A percentile compares a stretch with the other conserved stretches of the same genome.
Evolutionary conservation across 1,284 basidiomycete species (phyloP).

Genomic region (Ceratobasidium sp.): DNA sequence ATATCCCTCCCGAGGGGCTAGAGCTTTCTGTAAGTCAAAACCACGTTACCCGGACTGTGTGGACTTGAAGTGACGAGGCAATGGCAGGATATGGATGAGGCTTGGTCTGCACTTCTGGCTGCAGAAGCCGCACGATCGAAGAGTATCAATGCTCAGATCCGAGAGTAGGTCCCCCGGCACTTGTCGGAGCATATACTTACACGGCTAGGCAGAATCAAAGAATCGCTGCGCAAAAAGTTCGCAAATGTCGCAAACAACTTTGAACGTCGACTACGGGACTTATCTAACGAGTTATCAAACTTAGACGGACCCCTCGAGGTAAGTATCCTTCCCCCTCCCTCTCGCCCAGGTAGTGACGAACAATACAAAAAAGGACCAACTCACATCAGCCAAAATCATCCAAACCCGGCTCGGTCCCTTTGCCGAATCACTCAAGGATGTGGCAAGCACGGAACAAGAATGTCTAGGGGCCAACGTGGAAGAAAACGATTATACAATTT

Average conservation of each 20-base stretch:
- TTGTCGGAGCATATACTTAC: conserved; percentile 1
- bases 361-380: conserved; percentile 57
- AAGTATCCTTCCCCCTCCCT: conserved; percentile 42
- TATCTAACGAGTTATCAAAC: conserved; percentile 76
- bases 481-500: conserved; percentile 95
- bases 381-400: conserved; percentile 60
- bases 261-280: conserved; percentile 69
- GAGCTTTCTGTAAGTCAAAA: conserved; percentile 60
- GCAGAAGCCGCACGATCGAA: conserved; percentile 81
- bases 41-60: no score
- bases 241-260: conserved; percentile 85
- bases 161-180: conserved; percentile 67
- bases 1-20: conserved; percentile 77
- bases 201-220: conserved; percentile 69
- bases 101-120: conserved; percentile 75
- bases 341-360: not conserved
- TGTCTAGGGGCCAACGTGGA: conserved; percentile 92
- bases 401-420: conserved; percentile 69
- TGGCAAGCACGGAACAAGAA: conserved; percentile 70
- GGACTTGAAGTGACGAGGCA: no score
- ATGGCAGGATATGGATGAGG: conserved; percentile 71
- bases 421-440: conserved; percentile 60
- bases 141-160: conserved; percentile 87
- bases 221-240: conserved; percentile 80
- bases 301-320: conserved; percentile 83